phyloP scores from a whole-genome alignment of 352 stramenopile genomes.

The Phytophthora pisi region DNA sequence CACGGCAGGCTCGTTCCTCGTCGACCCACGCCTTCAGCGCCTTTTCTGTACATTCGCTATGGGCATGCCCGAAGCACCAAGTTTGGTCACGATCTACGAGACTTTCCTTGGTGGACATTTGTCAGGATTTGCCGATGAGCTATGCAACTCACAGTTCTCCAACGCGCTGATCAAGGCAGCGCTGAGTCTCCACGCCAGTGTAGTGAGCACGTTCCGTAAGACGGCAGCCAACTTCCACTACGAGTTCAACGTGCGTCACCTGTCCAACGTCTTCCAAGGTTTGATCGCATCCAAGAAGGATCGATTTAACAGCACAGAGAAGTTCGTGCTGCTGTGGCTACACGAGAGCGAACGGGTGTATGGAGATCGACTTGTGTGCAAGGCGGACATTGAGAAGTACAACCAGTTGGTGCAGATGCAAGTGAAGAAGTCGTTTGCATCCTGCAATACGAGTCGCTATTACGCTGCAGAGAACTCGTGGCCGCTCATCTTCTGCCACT shows the following conservation, averaged over 20 bases:
- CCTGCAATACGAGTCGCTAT: slow-evolving; percentile 92
- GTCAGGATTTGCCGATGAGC: slow-evolving; percentile 89
- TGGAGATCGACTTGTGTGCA: slow-evolving; percentile 93
- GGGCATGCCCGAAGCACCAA: slow-evolving; percentile 93
- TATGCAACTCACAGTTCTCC: slow-evolving; percentile 86
- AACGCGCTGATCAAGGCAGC: slow-evolving; percentile 94
- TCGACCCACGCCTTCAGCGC: slow-evolving; percentile 94
- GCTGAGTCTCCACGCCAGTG: slow-evolving; percentile 90
- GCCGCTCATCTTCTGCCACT: slow-evolving; percentile 96
- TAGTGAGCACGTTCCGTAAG: slow-evolving; percentile 94
- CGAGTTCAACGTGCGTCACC: slow-evolving; percentile 97
- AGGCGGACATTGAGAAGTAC: slow-evolving; percentile 94
- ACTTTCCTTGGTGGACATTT: slow-evolving; percentile 96
- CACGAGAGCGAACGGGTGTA: slow-evolving; percentile 97
- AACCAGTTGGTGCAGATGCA: slow-evolving; percentile 94
- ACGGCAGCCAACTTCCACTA: slow-evolving; percentile 98
- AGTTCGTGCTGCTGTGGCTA: slow-evolving; percentile 95
- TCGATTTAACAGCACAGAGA: slow-evolving; percentile 92
- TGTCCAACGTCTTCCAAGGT: slow-evolving; percentile 97
- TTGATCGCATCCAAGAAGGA: slow-evolving; percentile 93
- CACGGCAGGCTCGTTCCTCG: slow-evolving; percentile 93
- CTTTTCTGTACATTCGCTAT: slow-evolving; percentile 98
- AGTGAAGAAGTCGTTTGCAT: slow-evolving; percentile 94
- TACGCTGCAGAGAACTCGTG: slow-evolving; percentile 95
- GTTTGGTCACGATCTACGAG: slow-evolving; percentile 96